Conservation (phyloP, 495 filamentous ascomycete genomes). For the Neurospora sp. region DNA sequence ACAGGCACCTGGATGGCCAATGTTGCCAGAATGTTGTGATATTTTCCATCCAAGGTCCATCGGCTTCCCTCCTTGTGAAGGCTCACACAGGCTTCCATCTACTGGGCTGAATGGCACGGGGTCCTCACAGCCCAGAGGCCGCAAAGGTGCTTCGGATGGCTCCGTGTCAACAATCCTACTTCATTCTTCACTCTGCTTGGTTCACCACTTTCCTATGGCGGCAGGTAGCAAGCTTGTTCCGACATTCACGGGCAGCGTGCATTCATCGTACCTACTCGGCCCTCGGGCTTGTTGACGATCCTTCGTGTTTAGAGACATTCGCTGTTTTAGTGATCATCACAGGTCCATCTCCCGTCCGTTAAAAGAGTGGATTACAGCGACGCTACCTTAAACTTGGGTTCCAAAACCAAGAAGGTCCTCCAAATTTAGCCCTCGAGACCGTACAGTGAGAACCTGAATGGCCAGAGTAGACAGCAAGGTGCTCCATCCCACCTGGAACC, state of each 20-base stretch:
- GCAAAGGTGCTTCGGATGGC: background rate
- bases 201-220: background rate
- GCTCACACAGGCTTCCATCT: background rate
- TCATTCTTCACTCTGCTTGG: background rate
- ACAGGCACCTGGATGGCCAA: background rate
- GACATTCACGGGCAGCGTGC: background rate
- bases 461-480: background rate
- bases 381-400: background rate
- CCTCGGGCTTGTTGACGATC: background rate
- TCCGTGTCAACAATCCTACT: background rate
- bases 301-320: background rate
- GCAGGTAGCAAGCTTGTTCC: background rate
- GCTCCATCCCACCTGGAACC: background rate
- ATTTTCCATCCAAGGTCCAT: constrained; percentile 7
- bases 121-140: background rate
- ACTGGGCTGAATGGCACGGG: background rate
- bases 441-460: background rate
- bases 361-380: background rate
- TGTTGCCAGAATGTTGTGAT: constrained; percentile 28
- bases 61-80: background rate
- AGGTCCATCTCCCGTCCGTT: background rate
- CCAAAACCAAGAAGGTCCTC: background rate
- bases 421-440: background rate
- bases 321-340: background rate
- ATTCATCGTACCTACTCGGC: background rate